Base-by-base conservation (phyloP, 768 basidiomycete species). In the Mycena leptocephala region DNA sequence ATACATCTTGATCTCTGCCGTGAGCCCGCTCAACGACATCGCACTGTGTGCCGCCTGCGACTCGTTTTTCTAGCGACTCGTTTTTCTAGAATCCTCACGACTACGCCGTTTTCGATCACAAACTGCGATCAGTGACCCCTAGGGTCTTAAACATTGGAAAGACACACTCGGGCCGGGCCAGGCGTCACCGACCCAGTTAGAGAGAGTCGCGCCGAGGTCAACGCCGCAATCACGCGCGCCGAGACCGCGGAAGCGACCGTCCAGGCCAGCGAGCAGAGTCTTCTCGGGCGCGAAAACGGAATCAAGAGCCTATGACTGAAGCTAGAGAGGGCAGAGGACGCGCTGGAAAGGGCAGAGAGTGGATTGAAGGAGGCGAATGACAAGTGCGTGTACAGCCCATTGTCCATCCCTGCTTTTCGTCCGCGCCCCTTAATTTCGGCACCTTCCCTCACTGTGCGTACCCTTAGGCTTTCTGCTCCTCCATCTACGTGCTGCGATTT, bases 341-440 rank as follows among this genome's bases (percentile, higher is more conserved):
- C 26, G 56, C 55, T 74, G 28, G 62, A 72, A 22, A 33, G 22
- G 41, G 37, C 30, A 55, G 0, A 89, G 90, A 79, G 83, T 89
- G 92, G 93, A 80, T 85, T 93, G 76, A 93, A 94, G 85, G 95
- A n/a, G n/a, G n/a, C n/a, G n/a, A n/a, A n/a, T n/a, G n/a, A n/a
- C n/a, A n/a, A n/a, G n/a, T n/a, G n/a, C 80, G 92, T 90, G 43
- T 9, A 11, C 35, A 11, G n/a, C 48, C 24, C 14, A 33, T 62
- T 30, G 33, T 24, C 26, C 53, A 28, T 30, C 26, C 53, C 26
- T 55, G 7, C 53, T 28, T 28, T 55, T 22, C 53, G 24, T 26
- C 53, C 26, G 24, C 53, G 24, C 53, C 53, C 53, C 53, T 28
- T 55, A 24, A 22, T 28, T 55, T 28, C 53, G 24, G n/a, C 26